These are phyloP conservation scores for Akanthomyces dipterigenus DNA, from an alignment of 2,329 filamentous ascomycete species.

Conservation along the genomic window DNA sequence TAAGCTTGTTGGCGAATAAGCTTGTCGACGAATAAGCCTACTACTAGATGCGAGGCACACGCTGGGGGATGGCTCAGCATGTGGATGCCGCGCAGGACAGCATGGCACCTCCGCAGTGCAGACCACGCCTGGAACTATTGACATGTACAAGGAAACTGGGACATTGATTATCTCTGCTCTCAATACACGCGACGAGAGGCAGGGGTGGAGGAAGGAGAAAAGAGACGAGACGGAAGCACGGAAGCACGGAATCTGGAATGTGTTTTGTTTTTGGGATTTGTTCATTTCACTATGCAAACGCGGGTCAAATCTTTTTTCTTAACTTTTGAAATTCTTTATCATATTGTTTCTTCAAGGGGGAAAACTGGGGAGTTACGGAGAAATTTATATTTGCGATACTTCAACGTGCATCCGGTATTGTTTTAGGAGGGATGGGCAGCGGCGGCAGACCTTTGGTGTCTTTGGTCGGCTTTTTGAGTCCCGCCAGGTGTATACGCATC, in stretches of 20 bases:
- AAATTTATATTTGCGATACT: background rate
- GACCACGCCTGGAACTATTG: background rate
- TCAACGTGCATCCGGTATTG: conserved; percentile 2
- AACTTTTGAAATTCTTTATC: background rate
- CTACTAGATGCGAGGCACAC: background rate
- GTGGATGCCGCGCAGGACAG: background rate
- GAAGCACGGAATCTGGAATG: background rate
- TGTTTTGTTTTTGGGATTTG: background rate
- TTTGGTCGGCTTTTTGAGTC: background rate
- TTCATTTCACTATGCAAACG: background rate
- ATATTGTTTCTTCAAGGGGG: background rate
- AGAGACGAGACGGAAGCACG: background rate
- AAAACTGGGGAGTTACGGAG: conserved; percentile 4
- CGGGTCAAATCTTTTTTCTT: background rate
- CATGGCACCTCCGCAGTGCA: background rate
- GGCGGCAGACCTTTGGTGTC: background rate
- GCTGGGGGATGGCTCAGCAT: background rate
- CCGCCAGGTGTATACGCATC: background rate
- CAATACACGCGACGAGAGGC: background rate
- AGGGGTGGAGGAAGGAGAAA: background rate
- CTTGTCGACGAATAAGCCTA: background rate
- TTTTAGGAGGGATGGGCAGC: background rate
- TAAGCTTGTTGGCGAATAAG: conserved; percentile 6
- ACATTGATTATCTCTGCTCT: background rate
- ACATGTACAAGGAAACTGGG: background rate